Evolutionary conservation across 352 stramenopile genomes (phyloP), one percentile per base, ranked within the genome.

Genomic region (Phytophthora melonis): DNA sequence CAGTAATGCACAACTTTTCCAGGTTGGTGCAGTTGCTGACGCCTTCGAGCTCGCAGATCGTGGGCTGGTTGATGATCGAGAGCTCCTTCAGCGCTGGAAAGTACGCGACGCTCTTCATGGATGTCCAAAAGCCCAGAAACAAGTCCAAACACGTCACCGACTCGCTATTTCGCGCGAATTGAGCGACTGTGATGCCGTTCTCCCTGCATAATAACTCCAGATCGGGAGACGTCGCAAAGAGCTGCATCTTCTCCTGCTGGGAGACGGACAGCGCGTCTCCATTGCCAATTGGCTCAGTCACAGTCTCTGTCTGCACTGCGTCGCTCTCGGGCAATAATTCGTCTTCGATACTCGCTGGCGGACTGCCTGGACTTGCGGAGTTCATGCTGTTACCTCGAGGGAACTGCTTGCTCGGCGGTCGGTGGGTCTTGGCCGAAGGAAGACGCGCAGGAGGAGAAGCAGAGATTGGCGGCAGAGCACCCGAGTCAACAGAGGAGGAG

Each of bases 51-150:
- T 59, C 64, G 11, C 69, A 69, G 18, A 96, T 83, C 1, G 78
- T 94, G 13, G 87, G 87, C 34, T 94, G 87, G 59, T 91, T 91
- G 57, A 93, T 77, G 54, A 96, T 92, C 25, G 84, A 88, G 3
- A 96, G 76, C 64, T 95, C 86, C 23, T 75, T 64, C 1, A 96
- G 66, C 5, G 71, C 79, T 3, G 81, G 68, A 45, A 95, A 96
- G 63, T 92, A 80, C 72, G 81, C 72, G 30, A 93, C 80, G 47
- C 78, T 84, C 58, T 80, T 77, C 88, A 96, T 94, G 16, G 75
- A 90, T 23, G 64, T 41, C 87, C 88, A 95, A 50, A 93, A 94
- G 16, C 88, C 88, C 6, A 95, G 71, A 75, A 95, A 95, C 82
- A 91, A 86, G 43, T 94, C 87, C 23, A 94, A 61, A 30, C 72